A percentile compares a stretch with the other conserved stretches of the same genome.
Evolutionary conservation across 306 rosid species (phyloP).

Genomic region (Calophaca sinica): DNA sequence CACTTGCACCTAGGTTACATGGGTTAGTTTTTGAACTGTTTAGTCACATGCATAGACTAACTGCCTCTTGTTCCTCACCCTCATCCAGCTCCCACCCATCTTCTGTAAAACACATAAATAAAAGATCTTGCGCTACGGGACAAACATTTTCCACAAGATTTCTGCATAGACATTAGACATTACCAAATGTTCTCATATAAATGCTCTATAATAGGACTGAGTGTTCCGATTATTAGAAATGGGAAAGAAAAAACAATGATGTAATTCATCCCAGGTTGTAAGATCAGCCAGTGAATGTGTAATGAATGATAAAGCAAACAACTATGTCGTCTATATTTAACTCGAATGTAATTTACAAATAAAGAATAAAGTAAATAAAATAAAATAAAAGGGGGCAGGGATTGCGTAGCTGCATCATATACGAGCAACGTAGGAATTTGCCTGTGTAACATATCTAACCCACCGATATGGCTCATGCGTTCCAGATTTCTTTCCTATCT

Average conservation of each 20-base stretch:
- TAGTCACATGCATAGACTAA: background rate
- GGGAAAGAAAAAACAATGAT: background rate
- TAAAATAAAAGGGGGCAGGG: background rate
- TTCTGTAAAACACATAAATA: background rate
- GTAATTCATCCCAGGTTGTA: slow-evolving; percentile 12
- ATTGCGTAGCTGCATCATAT: slow-evolving; percentile 52
- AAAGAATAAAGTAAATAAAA: slow-evolving; percentile 52
- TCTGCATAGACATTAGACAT: background rate
- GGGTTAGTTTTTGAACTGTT: no score
- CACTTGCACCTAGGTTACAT: no score
- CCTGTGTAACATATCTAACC: slow-evolving; percentile 87
- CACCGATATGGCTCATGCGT: slow-evolving; percentile 78
- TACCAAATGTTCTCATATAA: slow-evolving; percentile 9
- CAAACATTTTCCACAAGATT: slow-evolving; percentile 4
- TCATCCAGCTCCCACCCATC: background rate
- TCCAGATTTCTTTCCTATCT: slow-evolving; percentile 79
- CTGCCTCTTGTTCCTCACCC: background rate
- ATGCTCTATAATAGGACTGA: background rate
- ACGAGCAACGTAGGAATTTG: slow-evolving; percentile 86
- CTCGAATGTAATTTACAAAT: slow-evolving; percentile 48
- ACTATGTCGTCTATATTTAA: slow-evolving; percentile 32
- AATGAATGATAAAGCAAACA: slow-evolving; percentile 39
- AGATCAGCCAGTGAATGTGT: background rate
- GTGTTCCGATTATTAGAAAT: slow-evolving; percentile 1
- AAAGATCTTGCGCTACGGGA: background rate